Evolutionary conservation across 805 yeast species (phyloP), one percentile per base, ranked within the genome.

Genomic region (Spathaspora sp.): DNA sequence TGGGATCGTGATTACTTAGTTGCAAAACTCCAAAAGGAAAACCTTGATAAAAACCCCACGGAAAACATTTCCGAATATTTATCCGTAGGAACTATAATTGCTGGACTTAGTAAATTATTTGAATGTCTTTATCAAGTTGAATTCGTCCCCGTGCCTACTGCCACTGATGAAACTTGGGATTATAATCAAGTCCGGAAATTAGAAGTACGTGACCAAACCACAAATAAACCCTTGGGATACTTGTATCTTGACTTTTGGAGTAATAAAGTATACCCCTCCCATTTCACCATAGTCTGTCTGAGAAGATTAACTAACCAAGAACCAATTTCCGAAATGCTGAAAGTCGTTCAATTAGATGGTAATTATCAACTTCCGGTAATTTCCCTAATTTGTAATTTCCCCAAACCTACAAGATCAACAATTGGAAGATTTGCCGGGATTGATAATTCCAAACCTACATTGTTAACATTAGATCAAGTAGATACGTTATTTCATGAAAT

Each of bases 401-500:
- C 73, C 1, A 29, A 47, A 43, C 16, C 32, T 14, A 39, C 59
- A 63, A 5, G 62, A 5, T 42, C 55, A 14, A 60, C 67, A 10
- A 66, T 69, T 9, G 61, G 67, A 6, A 58, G 67, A 29, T 61
- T 67, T 55, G 65, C 67, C 1, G 67, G 69, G 1, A 64, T 58
- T 16, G 58, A 57, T 16, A 16, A 29, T 11, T 45, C 17, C n/a
- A 44, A 53, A 23, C 79, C 81, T 19, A 84, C 92, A 29, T 70
- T 88, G 17, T 68, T 93, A 40, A 75, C 85, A 11, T 75, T 89
- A 52, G 80, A 78, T 52, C 98, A 94, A 61, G 91, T 93, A 18
- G 97, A 93, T 60, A 94, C 99, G 0, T 72, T 94, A 17, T 94
- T 94, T 72, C 99, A 94, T 68, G 99, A 94, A 69, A 91, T 94